Evolutionary conservation across 257 asterid species (phyloP).

Genomic region (Fraxinus quadrangulata): DNA sequence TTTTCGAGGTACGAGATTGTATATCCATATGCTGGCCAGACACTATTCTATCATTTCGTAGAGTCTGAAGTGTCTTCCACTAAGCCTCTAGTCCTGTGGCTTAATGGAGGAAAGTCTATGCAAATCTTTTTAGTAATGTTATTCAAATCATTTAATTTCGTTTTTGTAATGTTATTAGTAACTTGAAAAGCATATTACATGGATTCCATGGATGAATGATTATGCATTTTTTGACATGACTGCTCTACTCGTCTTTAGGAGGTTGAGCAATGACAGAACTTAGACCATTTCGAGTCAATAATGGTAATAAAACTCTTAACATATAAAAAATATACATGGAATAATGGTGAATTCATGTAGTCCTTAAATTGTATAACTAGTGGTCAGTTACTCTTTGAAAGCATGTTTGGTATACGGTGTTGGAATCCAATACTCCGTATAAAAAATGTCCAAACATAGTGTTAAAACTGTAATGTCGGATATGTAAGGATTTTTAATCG

Average conservation of each 20-base stretch:
- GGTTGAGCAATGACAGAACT: slow-evolving; percentile 35
- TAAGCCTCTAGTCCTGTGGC: too few relatives aligned
- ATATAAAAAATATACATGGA: slow-evolving; percentile 33
- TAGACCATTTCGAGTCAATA: slow-evolving; percentile 36
- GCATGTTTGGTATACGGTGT: not conserved
- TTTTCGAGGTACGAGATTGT: too few relatives aligned
- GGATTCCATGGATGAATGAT: not conserved
- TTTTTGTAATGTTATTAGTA: not conserved
- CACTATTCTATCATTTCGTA: too few relatives aligned
- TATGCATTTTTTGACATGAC: slow-evolving; percentile 21
- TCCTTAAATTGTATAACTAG: not conserved
- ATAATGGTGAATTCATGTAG: slow-evolving; percentile 12
- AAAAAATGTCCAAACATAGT: slow-evolving; percentile 16
- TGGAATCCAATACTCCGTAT: slow-evolving; percentile 25
- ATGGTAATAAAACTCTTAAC: slow-evolving; percentile 29
- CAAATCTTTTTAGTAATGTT: too few relatives aligned
- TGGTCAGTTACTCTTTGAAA: not conserved
- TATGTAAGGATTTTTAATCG: too few relatives aligned
- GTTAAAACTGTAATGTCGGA: not conserved
- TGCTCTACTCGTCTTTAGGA: slow-evolving; percentile 39
- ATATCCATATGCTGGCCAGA: too few relatives aligned
- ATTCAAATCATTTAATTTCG: not conserved
- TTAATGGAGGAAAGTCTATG: too few relatives aligned
- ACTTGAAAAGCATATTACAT: not conserved
- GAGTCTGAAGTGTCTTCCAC: too few relatives aligned